phyloP scores from a whole-genome alignment of 2,329 filamentous ascomycete species.

The Pezicula rhizophila region DNA sequence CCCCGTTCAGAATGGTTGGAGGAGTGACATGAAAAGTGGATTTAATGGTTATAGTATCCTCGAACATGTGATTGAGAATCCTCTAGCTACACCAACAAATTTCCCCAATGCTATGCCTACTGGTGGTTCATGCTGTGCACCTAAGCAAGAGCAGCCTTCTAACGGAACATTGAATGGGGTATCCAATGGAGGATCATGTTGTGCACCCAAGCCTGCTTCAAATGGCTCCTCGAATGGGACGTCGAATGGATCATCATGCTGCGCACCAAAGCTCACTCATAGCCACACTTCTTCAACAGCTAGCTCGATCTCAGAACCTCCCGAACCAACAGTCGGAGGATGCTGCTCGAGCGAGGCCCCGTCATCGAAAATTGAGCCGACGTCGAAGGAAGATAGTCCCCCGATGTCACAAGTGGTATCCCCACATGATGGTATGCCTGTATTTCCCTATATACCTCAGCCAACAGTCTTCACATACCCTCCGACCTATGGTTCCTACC shows the following conservation, averaged over 20 bases:
- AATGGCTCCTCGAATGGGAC: conserved; percentile 1
- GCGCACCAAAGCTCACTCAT: conserved; percentile 16
- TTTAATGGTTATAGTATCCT: conserved; percentile 8
- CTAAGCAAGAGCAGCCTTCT: conserved; percentile 1
- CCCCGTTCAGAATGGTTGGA: not conserved
- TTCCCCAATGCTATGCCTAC: conserved; percentile 11
- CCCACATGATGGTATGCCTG: conserved; percentile 17
- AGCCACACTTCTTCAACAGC: conserved; percentile 17
- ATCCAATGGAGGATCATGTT: conserved; percentile 12
- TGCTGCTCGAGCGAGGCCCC: conserved; percentile 33
- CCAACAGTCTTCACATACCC: conserved; percentile 47
- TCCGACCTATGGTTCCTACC: conserved; percentile 47
- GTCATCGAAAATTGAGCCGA: conserved; percentile 13
- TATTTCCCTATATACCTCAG: conserved; percentile 27
- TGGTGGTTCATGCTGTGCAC: conserved; percentile 7
- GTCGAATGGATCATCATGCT: conserved; percentile 7
- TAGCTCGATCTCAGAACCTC: conserved; percentile 14
- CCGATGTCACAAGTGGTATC: conserved; percentile 21
- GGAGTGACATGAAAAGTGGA: conserved; percentile 17
- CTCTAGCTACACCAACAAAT: conserved; percentile 14
- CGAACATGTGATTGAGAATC: conserved; percentile 18
- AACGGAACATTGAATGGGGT: not conserved
- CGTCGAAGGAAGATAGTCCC: conserved; percentile 7
- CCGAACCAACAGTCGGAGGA: conserved; percentile 17
- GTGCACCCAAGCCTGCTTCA: conserved; percentile 3